Conservation (phyloP, 306 rosid genomes). For the Quillaja saponaria region DNA sequence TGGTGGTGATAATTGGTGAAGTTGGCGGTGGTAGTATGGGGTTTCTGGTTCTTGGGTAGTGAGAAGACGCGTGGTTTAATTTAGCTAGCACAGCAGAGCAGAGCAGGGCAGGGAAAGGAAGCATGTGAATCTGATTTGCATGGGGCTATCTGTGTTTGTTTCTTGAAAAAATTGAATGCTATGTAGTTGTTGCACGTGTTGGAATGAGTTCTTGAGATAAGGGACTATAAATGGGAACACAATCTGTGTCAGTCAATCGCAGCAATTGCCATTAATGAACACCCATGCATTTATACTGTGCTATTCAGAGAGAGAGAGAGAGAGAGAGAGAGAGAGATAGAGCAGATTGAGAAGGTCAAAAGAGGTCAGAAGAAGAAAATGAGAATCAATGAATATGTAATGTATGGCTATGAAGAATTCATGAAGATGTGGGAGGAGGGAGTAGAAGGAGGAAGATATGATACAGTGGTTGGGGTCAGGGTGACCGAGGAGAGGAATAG, state of each 20-base stretch:
- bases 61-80: constrained; percentile 30
- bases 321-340: neutral
- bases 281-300: constrained; percentile 20
- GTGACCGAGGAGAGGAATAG: constrained; percentile 40
- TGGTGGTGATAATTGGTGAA: too few species aligned
- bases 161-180: too few species aligned
- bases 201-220: constrained; percentile 13
- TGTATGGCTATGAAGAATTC: constrained; percentile 13
- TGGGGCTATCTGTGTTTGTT: constrained; percentile 21
- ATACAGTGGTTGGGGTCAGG: constrained; percentile 77
- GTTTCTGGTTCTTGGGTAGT: constrained; percentile 37
- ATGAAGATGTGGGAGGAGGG: constrained; percentile 45
- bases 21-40: too few species aligned
- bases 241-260: constrained; percentile 32
- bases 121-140: constrained; percentile 15
- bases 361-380: constrained; percentile 26
- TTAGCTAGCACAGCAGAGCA: too few species aligned
- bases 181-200: too few species aligned
- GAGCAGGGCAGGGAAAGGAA: constrained; percentile 11
- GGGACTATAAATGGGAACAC: constrained; percentile 32
- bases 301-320: constrained; percentile 4
- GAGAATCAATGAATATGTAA: constrained; percentile 3
- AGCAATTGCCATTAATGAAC: constrained; percentile 35
- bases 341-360: constrained; percentile 26
- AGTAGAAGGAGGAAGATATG: constrained; percentile 32